phyloP scores from a whole-genome alignment of 202 grass and related monocot genomes.

The Carex arenaria region DNA sequence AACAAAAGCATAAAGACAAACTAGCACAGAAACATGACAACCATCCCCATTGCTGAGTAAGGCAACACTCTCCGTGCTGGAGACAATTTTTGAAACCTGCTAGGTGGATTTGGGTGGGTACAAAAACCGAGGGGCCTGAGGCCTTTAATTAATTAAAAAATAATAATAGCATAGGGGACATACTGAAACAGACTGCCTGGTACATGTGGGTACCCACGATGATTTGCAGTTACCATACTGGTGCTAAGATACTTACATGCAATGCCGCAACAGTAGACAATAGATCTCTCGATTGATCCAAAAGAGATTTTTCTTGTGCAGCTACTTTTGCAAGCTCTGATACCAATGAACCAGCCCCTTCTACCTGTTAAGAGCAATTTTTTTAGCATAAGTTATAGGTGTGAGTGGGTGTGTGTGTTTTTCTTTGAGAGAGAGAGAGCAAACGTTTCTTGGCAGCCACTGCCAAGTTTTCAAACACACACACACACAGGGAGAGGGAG shows the following conservation, averaged over 20 bases:
- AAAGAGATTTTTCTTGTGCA: slow-evolving; percentile 65
- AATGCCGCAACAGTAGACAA: slow-evolving; percentile 75
- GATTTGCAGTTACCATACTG: background rate
- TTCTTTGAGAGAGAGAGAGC: background rate
- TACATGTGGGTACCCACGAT: background rate
- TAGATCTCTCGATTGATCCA: slow-evolving; percentile 84
- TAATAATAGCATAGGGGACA: background rate
- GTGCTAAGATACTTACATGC: slow-evolving; percentile 49
- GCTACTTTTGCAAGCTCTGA: slow-evolving; percentile 77
- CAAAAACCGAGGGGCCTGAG: background rate
- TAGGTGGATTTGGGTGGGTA: too few species aligned
- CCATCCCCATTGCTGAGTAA: too few species aligned
- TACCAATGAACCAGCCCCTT: slow-evolving; percentile 67
- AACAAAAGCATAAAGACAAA: background rate
- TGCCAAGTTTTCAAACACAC: background rate
- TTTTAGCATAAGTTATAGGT: background rate
- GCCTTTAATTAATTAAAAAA: background rate
- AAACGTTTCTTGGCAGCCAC: too few species aligned
- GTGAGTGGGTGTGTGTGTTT: background rate
- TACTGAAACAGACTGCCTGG: background rate
- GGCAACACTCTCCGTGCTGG: too few species aligned
- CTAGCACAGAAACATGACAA: background rate
- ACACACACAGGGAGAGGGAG: background rate
- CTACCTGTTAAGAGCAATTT: slow-evolving; percentile 44
- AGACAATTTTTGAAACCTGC: too few species aligned